Evolutionary conservation across 306 rosid genomes (phyloP).

Genomic region (Prunus mume): DNA sequence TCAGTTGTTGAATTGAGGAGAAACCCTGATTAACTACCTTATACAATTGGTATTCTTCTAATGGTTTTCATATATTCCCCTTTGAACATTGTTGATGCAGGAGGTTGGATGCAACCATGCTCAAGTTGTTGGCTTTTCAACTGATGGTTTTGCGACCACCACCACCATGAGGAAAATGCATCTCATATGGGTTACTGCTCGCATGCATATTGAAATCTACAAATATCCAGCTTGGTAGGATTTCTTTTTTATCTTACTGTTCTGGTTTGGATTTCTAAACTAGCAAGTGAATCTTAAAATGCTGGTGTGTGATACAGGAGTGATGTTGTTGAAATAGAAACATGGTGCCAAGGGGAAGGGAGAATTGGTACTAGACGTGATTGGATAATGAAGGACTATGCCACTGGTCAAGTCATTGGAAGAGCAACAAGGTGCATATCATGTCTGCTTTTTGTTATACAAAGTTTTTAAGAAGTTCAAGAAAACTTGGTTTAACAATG

Average conservation of each 20-base stretch:
- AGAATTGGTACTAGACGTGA: constrained; percentile 94
- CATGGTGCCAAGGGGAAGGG: constrained; percentile 94
- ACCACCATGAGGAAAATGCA: constrained; percentile 88
- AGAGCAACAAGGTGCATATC: constrained; percentile 78
- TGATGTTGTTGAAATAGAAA: constrained; percentile 94
- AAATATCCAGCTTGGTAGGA: constrained; percentile 91
- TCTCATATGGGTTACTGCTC: constrained; percentile 99
- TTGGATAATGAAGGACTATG: constrained; percentile 76
- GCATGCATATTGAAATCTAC: constrained; percentile 97
- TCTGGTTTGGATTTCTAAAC: constrained; percentile 10
- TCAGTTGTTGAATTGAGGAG: too few relatives aligned
- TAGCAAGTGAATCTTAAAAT: constrained; percentile 5
- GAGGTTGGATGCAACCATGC: constrained; percentile 99
- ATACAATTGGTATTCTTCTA: background rate
- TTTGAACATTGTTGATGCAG: constrained; percentile 43
- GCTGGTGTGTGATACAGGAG: constrained; percentile 56
- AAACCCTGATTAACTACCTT: background rate
- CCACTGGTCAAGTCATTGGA: constrained; percentile 78
- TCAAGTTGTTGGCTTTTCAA: constrained; percentile 91
- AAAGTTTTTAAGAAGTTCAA: background rate
- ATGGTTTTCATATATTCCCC: background rate
- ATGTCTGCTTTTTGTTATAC: background rate
- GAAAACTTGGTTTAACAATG: background rate
- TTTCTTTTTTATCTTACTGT: constrained; percentile 7
- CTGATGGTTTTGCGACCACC: constrained; percentile 93